A percentile compares a stretch with the other conserved stretches of the same genome.
These are phyloP conservation scores for Staphylotrichum tortipilum DNA, from an alignment of 495 filamentous ascomycete species.

Conservation along the genomic window DNA sequence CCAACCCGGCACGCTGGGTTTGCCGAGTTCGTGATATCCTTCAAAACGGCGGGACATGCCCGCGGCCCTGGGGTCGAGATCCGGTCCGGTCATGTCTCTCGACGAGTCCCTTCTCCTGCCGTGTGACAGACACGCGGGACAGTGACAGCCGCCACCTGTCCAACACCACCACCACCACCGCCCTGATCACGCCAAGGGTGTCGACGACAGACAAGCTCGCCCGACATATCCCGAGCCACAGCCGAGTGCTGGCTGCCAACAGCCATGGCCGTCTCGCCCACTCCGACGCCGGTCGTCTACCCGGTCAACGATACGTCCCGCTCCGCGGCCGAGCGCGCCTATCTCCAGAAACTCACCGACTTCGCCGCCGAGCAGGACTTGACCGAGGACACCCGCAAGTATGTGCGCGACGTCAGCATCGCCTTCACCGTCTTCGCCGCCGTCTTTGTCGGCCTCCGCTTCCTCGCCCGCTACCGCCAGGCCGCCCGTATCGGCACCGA, in stretches of 20 bases:
- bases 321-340: not conserved
- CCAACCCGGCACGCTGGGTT: too few relatives aligned
- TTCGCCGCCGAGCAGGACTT: not conserved
- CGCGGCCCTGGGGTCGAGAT: too few relatives aligned
- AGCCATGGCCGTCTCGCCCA: not conserved
- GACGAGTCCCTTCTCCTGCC: too few relatives aligned
- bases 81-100: too few relatives aligned
- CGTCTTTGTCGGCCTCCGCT: constrained; percentile 1
- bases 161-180: too few relatives aligned
- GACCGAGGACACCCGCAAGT: not conserved
- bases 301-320: constrained; percentile 2
- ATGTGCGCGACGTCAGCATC: not conserved
- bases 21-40: too few relatives aligned
- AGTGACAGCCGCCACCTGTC: too few relatives aligned
- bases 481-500: not conserved
- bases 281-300: not conserved
- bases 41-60: too few relatives aligned
- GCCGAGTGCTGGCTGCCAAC: not conserved
- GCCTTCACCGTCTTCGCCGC: constrained; percentile 3
- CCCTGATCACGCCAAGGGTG: too few relatives aligned
- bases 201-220: too few relatives aligned
- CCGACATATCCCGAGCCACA: too few relatives aligned
- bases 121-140: too few relatives aligned
- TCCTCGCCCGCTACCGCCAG: constrained; percentile 1
- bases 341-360: not conserved